Conservation (phyloP, 75 land plant genomes). For the Sequoia sempervirens region DNA sequence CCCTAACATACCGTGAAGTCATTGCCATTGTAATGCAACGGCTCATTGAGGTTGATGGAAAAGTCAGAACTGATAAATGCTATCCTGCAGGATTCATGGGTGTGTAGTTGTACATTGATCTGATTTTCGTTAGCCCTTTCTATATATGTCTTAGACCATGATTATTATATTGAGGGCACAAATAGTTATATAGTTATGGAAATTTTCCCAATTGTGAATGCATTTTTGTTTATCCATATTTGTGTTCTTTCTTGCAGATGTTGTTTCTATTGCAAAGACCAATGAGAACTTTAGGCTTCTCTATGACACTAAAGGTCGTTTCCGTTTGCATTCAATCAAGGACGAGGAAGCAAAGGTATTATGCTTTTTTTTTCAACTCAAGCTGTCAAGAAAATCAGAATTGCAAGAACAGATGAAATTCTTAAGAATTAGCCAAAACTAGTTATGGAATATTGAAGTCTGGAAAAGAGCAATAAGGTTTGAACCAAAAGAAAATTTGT, state of each 20-base stretch:
- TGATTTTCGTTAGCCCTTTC: background rate
- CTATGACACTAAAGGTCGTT: constrained; percentile 60
- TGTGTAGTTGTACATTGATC: constrained; percentile 22
- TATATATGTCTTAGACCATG: background rate
- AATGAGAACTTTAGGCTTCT: constrained; percentile 64
- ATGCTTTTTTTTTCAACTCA: background rate
- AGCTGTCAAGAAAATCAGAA: background rate
- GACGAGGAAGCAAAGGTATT: constrained; percentile 63
- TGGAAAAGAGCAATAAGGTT: background rate
- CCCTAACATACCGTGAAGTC: constrained; percentile 84
- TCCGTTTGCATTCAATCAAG: constrained; percentile 54
- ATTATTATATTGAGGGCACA: background rate
- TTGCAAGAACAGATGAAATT: background rate
- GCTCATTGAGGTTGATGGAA: constrained; percentile 74
- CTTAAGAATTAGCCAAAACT: background rate
- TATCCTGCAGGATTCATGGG: constrained; percentile 94
- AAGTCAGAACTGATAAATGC: constrained; percentile 84
- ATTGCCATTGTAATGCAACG: constrained; percentile 81
- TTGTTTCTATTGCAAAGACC: constrained; percentile 56
- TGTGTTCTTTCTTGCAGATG: constrained; percentile 28
- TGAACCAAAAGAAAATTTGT: background rate
- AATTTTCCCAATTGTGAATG: background rate
- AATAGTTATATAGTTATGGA: background rate
- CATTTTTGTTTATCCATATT: background rate
- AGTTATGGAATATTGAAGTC: background rate